A percentile compares a stretch with the other conserved stretches of the same genome.
Evolutionary conservation across 352 stramenopile genomes (phyloP).

Genomic region (Phytophthora podocarpi): DNA sequence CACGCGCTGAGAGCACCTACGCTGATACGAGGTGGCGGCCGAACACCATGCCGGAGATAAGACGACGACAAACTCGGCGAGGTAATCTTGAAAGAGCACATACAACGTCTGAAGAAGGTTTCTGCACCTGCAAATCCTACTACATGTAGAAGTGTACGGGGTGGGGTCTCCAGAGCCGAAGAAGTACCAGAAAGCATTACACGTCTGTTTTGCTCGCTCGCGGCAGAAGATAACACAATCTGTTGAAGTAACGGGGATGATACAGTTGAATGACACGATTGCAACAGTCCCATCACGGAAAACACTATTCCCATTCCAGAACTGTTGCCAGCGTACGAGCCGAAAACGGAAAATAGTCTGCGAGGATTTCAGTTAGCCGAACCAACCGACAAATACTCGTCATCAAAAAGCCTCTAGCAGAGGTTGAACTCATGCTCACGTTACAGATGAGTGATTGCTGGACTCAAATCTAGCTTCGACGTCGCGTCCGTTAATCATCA

Average conservation of each 20-base stretch:
- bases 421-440: too few relatives aligned
- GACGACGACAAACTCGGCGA: slow-evolving; percentile 33
- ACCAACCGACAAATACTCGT: too few relatives aligned
- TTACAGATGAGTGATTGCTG: too few relatives aligned
- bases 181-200: slow-evolving; percentile 25
- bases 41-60: too few relatives aligned
- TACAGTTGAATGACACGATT: slow-evolving; percentile 5
- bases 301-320: slow-evolving; percentile 20
- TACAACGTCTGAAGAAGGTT: slow-evolving; percentile 27
- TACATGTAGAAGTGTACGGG: too few relatives aligned
- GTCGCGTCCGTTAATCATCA: too few relatives aligned
- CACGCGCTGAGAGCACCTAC: too few relatives aligned
- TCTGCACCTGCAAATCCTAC: slow-evolving; percentile 20
- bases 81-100: slow-evolving; percentile 32
- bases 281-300: slow-evolving; percentile 1
- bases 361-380: too few relatives aligned
- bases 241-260: slow-evolving; percentile 1
- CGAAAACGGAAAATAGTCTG: too few relatives aligned
- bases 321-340: slow-evolving; percentile 12
- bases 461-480: too few relatives aligned
- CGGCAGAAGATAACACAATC: slow-evolving; percentile 15
- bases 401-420: too few relatives aligned
- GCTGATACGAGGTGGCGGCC: too few relatives aligned
- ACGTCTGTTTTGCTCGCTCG: slow-evolving; percentile 17
- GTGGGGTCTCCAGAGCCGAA: slow-evolving; percentile 18